Percentiles rank a stretch among this genome's conserved stretches.
phyloP scores from a whole-genome alignment of 1,284 basidiomycete genomes.

The Earliella scabrosa region DNA sequence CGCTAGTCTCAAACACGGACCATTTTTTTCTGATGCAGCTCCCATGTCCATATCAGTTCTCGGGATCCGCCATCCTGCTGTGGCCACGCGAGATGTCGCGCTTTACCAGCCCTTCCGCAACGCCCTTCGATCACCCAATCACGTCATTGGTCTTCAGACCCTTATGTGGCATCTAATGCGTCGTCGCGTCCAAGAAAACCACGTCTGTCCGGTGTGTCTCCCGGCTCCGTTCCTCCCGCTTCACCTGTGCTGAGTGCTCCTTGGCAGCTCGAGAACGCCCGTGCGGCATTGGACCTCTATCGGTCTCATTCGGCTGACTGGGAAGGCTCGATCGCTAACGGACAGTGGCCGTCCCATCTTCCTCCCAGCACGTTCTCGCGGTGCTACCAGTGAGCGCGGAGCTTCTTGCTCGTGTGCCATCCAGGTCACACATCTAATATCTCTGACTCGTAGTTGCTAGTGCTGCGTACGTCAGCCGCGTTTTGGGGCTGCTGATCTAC shows the following conservation, averaged over 20 bases:
- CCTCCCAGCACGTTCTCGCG: constrained; percentile 80
- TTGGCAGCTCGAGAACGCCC: constrained; percentile 72
- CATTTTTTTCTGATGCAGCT: constrained; percentile 5
- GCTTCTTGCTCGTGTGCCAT: constrained; percentile 7
- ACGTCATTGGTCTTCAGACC: constrained; percentile 73
- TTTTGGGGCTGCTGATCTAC: constrained; percentile 4
- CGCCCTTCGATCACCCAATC: constrained; percentile 64
- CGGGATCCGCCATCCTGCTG: constrained; percentile 80
- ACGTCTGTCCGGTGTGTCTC: constrained; percentile 67
- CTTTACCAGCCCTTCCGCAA: constrained; percentile 81
- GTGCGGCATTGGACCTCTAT: constrained; percentile 77
- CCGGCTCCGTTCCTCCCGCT: not conserved
- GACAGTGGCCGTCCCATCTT: constrained; percentile 75
- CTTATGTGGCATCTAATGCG: constrained; percentile 81
- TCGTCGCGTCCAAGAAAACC: constrained; percentile 70
- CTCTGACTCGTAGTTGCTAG: not conserved
- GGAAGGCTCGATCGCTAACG: constrained; percentile 62
- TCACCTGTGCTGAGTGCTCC: constrained; percentile 9
- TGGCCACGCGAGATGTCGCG: constrained; percentile 80
- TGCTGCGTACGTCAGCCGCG: constrained; percentile 4
- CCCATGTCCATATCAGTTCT: constrained; percentile 53
- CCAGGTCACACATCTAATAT: not conserved
- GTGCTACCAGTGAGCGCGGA: constrained; percentile 59
- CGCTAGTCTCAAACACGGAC: not conserved
- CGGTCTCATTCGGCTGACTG: constrained; percentile 68